Percentiles rank a stretch among this genome's conserved stretches.
Evolutionary conservation across 1,284 basidiomycete genomes (phyloP).

Genomic region (Trichosporon sp.): DNA sequence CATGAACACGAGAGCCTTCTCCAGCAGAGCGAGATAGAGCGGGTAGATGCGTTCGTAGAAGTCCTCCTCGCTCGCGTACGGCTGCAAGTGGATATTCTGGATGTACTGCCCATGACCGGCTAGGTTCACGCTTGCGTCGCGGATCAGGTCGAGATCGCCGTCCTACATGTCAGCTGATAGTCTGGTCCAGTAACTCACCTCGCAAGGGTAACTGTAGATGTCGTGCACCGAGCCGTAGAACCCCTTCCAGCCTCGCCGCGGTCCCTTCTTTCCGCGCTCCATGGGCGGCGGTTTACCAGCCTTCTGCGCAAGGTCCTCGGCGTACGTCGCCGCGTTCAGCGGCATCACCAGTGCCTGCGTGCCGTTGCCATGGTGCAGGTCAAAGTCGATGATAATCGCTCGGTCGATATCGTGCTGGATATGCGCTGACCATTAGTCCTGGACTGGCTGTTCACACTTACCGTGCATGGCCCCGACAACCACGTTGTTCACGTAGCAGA

Average conservation of each 20-base stretch:
- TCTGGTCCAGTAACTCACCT: conserved; percentile 60
- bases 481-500: conserved; percentile 94
- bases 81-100: conserved; percentile 85
- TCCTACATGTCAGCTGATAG: conserved; percentile 61
- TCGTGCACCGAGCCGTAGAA: conserved; percentile 92
- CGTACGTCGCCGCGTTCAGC: conserved; percentile 83
- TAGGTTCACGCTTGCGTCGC: conserved; percentile 80
- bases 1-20: conserved; percentile 73
- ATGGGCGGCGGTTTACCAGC: conserved; percentile 53
- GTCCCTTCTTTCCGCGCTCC: conserved; percentile 52
- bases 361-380: conserved; percentile 93
- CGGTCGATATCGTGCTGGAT: conserved; percentile 75
- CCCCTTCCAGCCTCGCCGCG: conserved; percentile 64
- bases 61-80: conserved; percentile 71
- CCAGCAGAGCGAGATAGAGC: conserved; percentile 71
- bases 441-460: conserved; percentile 44
- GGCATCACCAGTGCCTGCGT: conserved; percentile 90
- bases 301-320: conserved; percentile 64
- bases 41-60: conserved; percentile 78
- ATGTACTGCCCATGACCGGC: conserved; percentile 87
- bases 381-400: conserved; percentile 87
- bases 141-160: conserved; percentile 73
- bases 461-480: conserved; percentile 87
- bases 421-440: conserved; percentile 64
- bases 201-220: conserved; percentile 84